phyloP scores from a whole-genome alignment of 352 stramenopile genomes.

The Aphanomyces invadans region DNA sequence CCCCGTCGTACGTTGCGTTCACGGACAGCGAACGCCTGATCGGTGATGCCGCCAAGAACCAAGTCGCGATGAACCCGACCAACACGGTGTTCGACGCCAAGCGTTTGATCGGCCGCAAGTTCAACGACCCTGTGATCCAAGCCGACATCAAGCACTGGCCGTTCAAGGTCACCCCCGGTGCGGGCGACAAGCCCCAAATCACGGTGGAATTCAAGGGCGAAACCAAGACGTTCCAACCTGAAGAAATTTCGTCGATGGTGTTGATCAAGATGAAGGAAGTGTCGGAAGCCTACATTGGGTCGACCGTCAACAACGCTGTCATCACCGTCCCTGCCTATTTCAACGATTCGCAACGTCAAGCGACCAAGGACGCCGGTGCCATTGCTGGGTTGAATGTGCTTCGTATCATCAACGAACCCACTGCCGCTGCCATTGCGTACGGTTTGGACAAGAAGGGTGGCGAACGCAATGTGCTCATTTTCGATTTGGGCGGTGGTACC shows the following conservation, averaged over 20 bases:
- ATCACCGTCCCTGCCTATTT: slow-evolving; percentile 95
- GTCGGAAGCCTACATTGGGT: slow-evolving; percentile 67
- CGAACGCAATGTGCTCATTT: slow-evolving; percentile 89
- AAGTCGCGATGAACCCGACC: slow-evolving; percentile 85
- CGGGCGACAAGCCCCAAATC: slow-evolving; percentile 71
- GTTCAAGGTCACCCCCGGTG: slow-evolving; percentile 71
- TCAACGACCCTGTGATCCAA: slow-evolving; percentile 85
- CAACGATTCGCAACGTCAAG: slow-evolving; percentile 92
- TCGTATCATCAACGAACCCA: slow-evolving; percentile 96
- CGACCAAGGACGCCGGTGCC: slow-evolving; percentile 88
- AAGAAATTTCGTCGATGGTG: slow-evolving; percentile 86
- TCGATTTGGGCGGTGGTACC: slow-evolving; percentile 85
- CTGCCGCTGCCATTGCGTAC: slow-evolving; percentile 87
- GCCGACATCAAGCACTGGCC: slow-evolving; percentile 58
- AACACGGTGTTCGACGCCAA: slow-evolving; percentile 98
- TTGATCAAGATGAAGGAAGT: slow-evolving; percentile 79
- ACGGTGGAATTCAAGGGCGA: slow-evolving; percentile 79
- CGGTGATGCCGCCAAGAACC: slow-evolving; percentile 77
- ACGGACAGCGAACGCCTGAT: slow-evolving; percentile 75
- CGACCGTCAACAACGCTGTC: slow-evolving; percentile 67
- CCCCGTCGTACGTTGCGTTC: slow-evolving; percentile 88
- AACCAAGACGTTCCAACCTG: slow-evolving; percentile 77
- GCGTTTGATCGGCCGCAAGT: slow-evolving; percentile 93
- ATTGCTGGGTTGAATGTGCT: slow-evolving; percentile 91
- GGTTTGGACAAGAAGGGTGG: slow-evolving; percentile 85